Evolutionary conservation across 176 grass and related monocot genomes (phyloP).

Genomic region (Cymbopogon citratus): DNA sequence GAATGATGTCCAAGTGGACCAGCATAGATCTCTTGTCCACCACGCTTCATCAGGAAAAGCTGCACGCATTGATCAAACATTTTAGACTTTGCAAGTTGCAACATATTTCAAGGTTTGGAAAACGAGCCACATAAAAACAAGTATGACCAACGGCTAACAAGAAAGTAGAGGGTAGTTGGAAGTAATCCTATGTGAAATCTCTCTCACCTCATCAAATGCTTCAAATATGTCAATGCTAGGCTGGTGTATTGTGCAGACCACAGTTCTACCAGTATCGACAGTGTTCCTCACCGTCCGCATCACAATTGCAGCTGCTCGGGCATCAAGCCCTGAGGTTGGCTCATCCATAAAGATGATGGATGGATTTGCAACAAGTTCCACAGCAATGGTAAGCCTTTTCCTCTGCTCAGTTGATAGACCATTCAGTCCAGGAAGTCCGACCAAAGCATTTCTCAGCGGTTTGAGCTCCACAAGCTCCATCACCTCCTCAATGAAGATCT

Average conservation of each 20-base stretch:
- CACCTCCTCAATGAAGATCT: constrained; percentile 83
- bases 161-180: neutral
- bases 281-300: constrained; percentile 91
- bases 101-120: neutral
- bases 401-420: constrained; percentile 87
- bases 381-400: constrained; percentile 84
- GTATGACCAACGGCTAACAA: neutral
- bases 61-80: constrained; percentile 31
- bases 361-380: constrained; percentile 87
- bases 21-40: constrained; percentile 91
- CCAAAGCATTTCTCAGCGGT: constrained; percentile 55
- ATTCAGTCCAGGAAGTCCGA: constrained; percentile 74
- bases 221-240: constrained; percentile 98
- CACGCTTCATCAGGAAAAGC: constrained; percentile 90
- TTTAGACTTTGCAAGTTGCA: neutral
- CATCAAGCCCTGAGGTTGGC: constrained; percentile 87
- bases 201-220: constrained; percentile 84
- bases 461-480: constrained; percentile 92
- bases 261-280: constrained; percentile 78
- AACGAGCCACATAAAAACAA: neutral
- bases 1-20: constrained; percentile 74
- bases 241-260: constrained; percentile 93
- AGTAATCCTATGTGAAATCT: neutral
- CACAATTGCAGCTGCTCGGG: constrained; percentile 84
- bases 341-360: constrained; percentile 96